phyloP scores from a whole-genome alignment of 2,329 filamentous ascomycete species.

The Colletotrichum sp. region DNA sequence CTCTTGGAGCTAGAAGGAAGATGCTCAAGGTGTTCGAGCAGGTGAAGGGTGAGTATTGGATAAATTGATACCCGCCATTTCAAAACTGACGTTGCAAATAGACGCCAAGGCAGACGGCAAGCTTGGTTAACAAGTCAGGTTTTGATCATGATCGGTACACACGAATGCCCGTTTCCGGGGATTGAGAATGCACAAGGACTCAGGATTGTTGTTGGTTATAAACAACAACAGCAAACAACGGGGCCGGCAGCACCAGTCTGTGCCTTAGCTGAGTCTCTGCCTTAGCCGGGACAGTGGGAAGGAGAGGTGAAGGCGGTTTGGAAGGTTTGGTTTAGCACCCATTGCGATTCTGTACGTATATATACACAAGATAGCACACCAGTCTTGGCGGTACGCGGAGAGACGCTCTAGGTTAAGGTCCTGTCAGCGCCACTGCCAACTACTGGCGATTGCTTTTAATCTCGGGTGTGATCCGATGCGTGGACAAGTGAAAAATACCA shows the following conservation, averaged over 20 bases:
- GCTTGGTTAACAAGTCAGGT: slow-evolving; percentile 45
- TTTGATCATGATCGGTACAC: neutral
- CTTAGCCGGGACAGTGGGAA: neutral
- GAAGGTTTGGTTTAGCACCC: neutral
- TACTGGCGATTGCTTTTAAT: neutral
- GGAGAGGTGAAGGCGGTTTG: neutral
- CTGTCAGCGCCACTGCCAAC: neutral
- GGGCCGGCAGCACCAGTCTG: neutral
- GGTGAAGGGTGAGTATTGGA: slow-evolving; percentile 70
- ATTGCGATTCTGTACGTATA: slow-evolving; percentile 17
- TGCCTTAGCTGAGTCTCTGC: neutral
- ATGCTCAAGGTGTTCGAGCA: slow-evolving; percentile 99
- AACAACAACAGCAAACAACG: neutral
- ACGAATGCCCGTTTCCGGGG: neutral
- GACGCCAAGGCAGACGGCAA: slow-evolving; percentile 68
- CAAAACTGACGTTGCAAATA: neutral
- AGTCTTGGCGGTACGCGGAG: neutral
- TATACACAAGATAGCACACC: neutral
- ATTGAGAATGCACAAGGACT: neutral
- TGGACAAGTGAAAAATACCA: neutral
- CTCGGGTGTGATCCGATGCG: neutral
- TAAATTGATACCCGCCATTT: neutral
- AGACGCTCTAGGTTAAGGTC: neutral
- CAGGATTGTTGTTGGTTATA: neutral
- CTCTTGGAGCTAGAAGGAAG: slow-evolving; percentile 91